Evolutionary conservation across 257 asterid species (phyloP).

Genomic region (Paraleonurus japonicus): DNA sequence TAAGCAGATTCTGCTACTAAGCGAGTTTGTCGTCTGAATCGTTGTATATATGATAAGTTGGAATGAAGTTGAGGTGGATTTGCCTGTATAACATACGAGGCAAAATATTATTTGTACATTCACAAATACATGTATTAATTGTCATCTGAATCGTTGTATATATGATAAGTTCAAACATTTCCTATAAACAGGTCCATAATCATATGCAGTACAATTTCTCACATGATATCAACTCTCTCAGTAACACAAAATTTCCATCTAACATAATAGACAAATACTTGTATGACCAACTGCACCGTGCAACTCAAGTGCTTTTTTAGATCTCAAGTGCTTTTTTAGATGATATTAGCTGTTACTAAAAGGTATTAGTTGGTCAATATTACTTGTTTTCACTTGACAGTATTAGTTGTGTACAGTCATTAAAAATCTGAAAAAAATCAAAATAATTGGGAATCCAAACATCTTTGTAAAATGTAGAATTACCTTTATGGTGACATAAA

Average conservation of each 20-base stretch:
- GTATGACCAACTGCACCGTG: neutral
- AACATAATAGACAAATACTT: neutral
- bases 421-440: neutral
- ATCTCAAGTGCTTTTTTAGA: neutral
- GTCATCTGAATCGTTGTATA: conserved; percentile 83
- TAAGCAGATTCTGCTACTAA: conserved; percentile 88
- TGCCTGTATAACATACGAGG: conserved; percentile 59
- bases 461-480: conserved; percentile 5
- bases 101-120: neutral
- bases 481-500: conserved; percentile 92
- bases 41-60: conserved; percentile 76
- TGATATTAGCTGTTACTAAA: neutral
- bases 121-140: too few relatives aligned
- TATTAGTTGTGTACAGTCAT: neutral
- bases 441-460: neutral
- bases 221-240: conserved; percentile 9
- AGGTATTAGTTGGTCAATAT: neutral
- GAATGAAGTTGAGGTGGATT: conserved; percentile 95
- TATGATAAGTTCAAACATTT: conserved; percentile 47
- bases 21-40: conserved; percentile 81
- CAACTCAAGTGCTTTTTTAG: neutral
- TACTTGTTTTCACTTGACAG: neutral
- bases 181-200: neutral
- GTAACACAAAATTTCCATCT: neutral
- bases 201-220: neutral